Conservation (phyloP, 129 eudicot species). For the Flaveria bidentis region DNA sequence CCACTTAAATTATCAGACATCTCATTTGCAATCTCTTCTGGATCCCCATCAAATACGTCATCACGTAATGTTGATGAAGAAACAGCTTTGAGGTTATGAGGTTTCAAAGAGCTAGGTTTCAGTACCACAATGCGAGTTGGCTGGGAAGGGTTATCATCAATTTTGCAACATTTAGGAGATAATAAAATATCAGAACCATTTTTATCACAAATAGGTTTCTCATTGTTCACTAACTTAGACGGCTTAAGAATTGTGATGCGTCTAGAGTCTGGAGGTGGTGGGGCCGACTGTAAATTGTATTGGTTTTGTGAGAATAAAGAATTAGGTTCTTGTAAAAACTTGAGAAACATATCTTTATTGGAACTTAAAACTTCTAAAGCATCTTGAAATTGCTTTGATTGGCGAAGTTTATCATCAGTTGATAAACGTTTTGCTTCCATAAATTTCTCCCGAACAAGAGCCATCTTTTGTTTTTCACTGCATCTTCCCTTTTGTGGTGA, state of each 20-base stretch:
- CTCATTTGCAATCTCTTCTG: conserved; percentile 49
- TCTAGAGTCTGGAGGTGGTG: conserved; percentile 71
- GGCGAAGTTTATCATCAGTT: conserved; percentile 77
- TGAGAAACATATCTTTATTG: conserved; percentile 72
- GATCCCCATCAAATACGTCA: conserved; percentile 42
- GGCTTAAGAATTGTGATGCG: conserved; percentile 94
- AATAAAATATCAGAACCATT: conserved; percentile 45
- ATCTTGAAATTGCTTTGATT: conserved; percentile 88
- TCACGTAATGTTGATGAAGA: conserved; percentile 37
- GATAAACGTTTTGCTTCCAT: conserved; percentile 87
- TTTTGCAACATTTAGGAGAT: conserved; percentile 45
- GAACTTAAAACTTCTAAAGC: conserved; percentile 84
- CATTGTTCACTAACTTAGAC: conserved; percentile 55
- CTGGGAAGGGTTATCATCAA: conserved; percentile 47
- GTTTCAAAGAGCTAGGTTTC: conserved; percentile 70
- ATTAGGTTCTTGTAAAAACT: conserved; percentile 84
- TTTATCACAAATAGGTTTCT: conserved; percentile 28
- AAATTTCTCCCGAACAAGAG: conserved; percentile 76
- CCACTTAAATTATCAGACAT: conserved; percentile 39
- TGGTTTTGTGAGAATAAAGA: conserved; percentile 61
- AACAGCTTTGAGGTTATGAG: conserved; percentile 47
- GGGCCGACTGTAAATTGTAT: conserved; percentile 37
- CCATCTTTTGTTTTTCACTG: conserved; percentile 52
- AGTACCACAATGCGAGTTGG: conserved; percentile 91
- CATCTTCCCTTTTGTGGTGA: conserved; percentile 53